phyloP scores from a whole-genome alignment of 495 filamentous ascomycete species.

The Penicillium malachiteum region DNA sequence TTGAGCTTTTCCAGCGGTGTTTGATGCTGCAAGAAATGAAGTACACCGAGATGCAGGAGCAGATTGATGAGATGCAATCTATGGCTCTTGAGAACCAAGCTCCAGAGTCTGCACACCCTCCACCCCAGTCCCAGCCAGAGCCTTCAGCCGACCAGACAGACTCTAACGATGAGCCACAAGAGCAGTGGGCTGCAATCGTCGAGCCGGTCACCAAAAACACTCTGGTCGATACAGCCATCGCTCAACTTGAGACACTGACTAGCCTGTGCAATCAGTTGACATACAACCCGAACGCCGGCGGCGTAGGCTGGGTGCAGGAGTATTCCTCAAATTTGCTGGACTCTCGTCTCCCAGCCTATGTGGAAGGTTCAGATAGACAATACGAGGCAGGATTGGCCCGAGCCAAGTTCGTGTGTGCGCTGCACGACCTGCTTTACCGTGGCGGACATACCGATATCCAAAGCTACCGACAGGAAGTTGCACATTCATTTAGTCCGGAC shows the following conservation, averaged over 20 bases:
- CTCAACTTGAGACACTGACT: constrained; percentile 59
- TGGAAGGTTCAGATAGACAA: constrained; percentile 41
- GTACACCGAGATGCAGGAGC: constrained; percentile 52
- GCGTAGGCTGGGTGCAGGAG: constrained; percentile 56
- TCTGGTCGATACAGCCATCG: constrained; percentile 63
- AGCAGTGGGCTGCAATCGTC: constrained; percentile 61
- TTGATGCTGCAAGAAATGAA: constrained; percentile 57
- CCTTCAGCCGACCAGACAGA: constrained; percentile 13
- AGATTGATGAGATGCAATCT: constrained; percentile 43
- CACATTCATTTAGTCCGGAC: constrained; percentile 39
- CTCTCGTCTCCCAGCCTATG: constrained; percentile 48
- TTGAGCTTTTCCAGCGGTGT: constrained; percentile 63
- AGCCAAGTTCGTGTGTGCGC: constrained; percentile 52
- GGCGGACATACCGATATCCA: constrained; percentile 42
- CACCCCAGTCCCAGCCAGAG: too few species aligned
- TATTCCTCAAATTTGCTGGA: constrained; percentile 47
- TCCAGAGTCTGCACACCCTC: neutral
- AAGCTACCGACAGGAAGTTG: constrained; percentile 52
- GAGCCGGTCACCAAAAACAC: constrained; percentile 61
- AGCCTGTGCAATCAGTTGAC: constrained; percentile 54
- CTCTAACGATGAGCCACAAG: constrained; percentile 38
- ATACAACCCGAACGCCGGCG: constrained; percentile 32
- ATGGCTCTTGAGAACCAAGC: constrained; percentile 21
- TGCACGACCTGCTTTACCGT: constrained; percentile 57
- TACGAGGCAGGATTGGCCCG: constrained; percentile 53